Conservation (phyloP, 257 asterid genomes). For the Gardenia jasminoides region DNA sequence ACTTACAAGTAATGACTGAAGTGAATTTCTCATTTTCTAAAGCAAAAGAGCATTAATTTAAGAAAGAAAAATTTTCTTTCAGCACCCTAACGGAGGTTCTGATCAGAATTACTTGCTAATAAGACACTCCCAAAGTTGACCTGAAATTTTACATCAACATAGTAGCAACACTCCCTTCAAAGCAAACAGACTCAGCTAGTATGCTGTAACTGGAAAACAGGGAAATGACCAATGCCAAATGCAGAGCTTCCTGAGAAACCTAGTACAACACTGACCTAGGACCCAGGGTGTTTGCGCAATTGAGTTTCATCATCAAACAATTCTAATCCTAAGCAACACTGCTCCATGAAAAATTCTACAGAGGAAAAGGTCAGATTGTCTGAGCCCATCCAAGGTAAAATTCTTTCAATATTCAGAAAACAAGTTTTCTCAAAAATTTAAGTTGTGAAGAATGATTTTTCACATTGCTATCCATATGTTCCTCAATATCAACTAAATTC, state of each 20-base stretch:
- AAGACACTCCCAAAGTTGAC: not conserved
- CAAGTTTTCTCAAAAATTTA: not conserved
- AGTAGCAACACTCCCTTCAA: no score
- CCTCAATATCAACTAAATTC: not conserved
- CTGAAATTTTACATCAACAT: not conserved
- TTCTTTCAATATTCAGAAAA: not conserved
- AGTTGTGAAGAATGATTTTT: not conserved
- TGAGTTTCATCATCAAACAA: not conserved
- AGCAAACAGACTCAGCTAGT: not conserved
- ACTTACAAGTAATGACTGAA: not conserved
- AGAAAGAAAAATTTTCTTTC: not conserved
- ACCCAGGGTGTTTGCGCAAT: not conserved
- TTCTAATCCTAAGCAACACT: not conserved
- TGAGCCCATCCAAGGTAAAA: not conserved
- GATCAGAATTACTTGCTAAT: not conserved
- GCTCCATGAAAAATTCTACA: not conserved
- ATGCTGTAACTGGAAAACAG: not conserved
- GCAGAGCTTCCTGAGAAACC: not conserved
- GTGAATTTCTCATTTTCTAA: not conserved
- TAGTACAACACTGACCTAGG: not conserved
- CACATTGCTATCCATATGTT: not conserved
- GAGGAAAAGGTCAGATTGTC: not conserved
- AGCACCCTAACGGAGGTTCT: not conserved
- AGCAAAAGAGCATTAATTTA: not conserved
- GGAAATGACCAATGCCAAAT: not conserved